Conservation (phyloP, 2,329 filamentous ascomycete species). For the Cladosporium cucumerinum region DNA sequence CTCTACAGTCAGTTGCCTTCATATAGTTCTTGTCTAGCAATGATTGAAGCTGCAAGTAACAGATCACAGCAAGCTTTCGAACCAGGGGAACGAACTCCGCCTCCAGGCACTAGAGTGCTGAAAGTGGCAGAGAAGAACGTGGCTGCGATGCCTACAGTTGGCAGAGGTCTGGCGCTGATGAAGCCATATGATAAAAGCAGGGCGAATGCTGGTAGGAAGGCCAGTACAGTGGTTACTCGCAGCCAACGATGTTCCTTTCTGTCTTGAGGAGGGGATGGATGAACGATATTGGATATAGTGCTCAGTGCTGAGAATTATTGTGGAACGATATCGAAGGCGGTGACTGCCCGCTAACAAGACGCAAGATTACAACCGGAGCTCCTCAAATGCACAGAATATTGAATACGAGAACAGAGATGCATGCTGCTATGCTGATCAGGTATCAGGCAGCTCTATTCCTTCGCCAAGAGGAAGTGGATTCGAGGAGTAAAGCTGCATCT, state of each 20-base stretch:
- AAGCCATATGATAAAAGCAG: constrained; percentile 2
- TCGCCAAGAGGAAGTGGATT: neutral
- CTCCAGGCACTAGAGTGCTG: neutral
- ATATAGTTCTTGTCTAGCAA: neutral
- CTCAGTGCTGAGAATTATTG: neutral
- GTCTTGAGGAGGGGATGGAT: neutral
- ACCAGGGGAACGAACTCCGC: neutral
- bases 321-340: neutral
- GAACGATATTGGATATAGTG: neutral
- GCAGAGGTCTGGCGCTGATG: neutral
- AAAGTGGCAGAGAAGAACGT: constrained; percentile 8
- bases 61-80: neutral
- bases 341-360: neutral
- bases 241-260: neutral
- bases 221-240: neutral
- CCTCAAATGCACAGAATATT: neutral
- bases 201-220: neutral
- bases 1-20: neutral
- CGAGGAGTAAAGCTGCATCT: neutral
- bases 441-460: neutral
- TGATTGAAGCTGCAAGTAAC: neutral
- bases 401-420: neutral
- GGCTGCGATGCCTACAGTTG: neutral
- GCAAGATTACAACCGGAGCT: neutral
- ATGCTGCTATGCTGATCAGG: neutral